Percentiles rank a stretch among this genome's conserved stretches.
These are phyloP conservation scores for Lolium rigidum DNA, from an alignment of 176 grass and related monocot genomes.

Conservation along the genomic window DNA sequence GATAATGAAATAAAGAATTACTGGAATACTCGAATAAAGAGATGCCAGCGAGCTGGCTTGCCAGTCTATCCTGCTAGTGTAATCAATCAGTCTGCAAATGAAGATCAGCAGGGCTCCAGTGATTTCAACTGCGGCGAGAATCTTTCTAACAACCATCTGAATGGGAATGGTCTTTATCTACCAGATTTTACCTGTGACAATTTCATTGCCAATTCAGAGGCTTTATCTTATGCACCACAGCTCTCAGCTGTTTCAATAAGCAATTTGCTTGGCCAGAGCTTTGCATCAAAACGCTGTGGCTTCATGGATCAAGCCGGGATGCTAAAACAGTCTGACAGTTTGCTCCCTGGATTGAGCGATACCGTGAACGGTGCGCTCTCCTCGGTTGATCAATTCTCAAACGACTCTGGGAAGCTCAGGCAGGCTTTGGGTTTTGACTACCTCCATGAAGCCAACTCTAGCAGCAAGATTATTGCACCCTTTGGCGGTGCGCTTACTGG, in stretches of 20 bases:
- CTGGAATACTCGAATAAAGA: constrained; percentile 97
- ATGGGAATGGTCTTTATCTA: constrained; percentile 56
- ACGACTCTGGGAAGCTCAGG: constrained; percentile 67
- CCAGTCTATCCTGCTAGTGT: constrained; percentile 76
- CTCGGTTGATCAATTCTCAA: constrained; percentile 62
- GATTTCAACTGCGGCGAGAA: constrained; percentile 60
- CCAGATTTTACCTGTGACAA: constrained; percentile 71
- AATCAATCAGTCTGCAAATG: constrained; percentile 55
- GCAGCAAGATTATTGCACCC: constrained; percentile 59
- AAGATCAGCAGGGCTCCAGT: constrained; percentile 60
- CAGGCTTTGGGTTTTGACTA: constrained; percentile 60
- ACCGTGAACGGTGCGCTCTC: constrained; percentile 51
- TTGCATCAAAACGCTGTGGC: constrained; percentile 61
- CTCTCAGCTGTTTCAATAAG: constrained; percentile 60
- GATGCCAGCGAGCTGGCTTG: constrained; percentile 78
- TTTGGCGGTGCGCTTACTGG: constrained; percentile 55
- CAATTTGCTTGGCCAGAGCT: constrained; percentile 56
- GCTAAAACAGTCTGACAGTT: constrained; percentile 63
- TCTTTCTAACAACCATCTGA: constrained; percentile 54
- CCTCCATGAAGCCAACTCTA: constrained; percentile 63
- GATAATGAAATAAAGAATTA: constrained; percentile 99
- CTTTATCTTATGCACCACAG: constrained; percentile 64
- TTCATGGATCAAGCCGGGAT: constrained; percentile 63
- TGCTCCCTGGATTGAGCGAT: constrained; percentile 59
- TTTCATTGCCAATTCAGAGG: constrained; percentile 51